Percentiles rank a stretch among this genome's conserved stretches.
Conservation (phyloP, 805 yeast genomes). For the Ogataea methanolica region DNA sequence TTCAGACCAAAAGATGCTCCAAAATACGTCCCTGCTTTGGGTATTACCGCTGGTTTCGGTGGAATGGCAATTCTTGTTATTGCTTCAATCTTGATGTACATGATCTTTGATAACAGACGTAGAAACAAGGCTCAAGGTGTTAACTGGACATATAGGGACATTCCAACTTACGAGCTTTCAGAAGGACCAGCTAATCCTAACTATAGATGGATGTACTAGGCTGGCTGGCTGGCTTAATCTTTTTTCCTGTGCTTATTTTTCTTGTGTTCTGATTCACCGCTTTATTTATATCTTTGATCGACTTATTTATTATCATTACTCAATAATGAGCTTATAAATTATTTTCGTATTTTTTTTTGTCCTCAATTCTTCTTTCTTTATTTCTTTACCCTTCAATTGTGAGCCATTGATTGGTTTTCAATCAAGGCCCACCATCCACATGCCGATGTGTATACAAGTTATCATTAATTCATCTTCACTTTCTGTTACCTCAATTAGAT, state of each 20-base stretch:
- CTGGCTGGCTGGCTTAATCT: background rate
- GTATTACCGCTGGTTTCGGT: constrained; percentile 43
- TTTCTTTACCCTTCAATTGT: no score
- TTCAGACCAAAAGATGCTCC: constrained; percentile 51
- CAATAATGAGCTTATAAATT: no score
- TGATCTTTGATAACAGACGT: constrained; percentile 39
- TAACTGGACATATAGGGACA: constrained; percentile 33
- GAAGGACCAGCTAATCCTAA: constrained; percentile 43
- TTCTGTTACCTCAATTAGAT: no score
- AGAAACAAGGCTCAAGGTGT: constrained; percentile 38
- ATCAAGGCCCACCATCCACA: no score
- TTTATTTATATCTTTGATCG: no score
- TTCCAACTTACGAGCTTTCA: constrained; percentile 37
- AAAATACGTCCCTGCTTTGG: constrained; percentile 46
- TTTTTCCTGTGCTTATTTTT: background rate
- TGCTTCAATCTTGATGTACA: constrained; percentile 22
- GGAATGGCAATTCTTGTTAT: constrained; percentile 37
- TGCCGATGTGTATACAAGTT: no score
- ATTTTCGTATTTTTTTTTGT: no score
- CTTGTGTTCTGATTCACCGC: background rate
- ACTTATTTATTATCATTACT: no score
- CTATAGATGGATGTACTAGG: constrained; percentile 43
- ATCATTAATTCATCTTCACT: no score
- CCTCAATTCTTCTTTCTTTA: no score
- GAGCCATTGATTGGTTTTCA: no score